Evolutionary conservation across 306 rosid species (phyloP), one percentile per base, ranked within the genome.

Genomic region (Cicer chorassanicum): DNA sequence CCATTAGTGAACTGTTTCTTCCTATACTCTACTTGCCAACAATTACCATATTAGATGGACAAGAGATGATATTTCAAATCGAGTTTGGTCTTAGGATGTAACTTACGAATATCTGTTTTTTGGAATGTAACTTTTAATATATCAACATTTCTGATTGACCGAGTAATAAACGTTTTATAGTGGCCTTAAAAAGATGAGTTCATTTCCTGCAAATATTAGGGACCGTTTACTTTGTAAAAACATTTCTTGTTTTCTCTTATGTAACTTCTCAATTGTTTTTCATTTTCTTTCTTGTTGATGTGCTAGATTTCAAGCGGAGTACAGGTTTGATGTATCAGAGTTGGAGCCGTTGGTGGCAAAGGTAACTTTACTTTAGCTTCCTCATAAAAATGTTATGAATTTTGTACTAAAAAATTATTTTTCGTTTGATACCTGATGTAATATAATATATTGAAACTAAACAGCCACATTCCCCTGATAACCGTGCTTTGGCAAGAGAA

Each of bases 381-480:
- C 65, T 57, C 76, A 64, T 45, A 48, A 29, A 45, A 59, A 51
- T 69, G 46, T 62, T 49, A 56, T 8, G 34, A 49, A 19, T 43
- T 36, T 63, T 64, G 44, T 70, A 55, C 44, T 6, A 64, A 48
- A 44, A 42, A 18, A 2, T 16, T 0, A 14, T 16, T 63, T 9
- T 3, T 7, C 4, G 19, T 74, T 21, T 64, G 42, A 82, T 40
- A 65, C 36, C 43, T 71, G 21, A 81, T 72, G 56, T 56, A 18
- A 59, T 39, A 41, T 51, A 53, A 19, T 18, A 29, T 45, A 39
- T 62, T 4, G 16, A 34, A 16, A 36, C 57, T 18, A 72, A 75
- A 78, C 94, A 92, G 98, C 98, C 98, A 46, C 94, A 92, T 86
- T 87, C 91, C 67, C 98, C 95, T 0, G 96, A 92, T 82, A 92